Percentiles rank a stretch among this genome's conserved stretches.
Evolutionary conservation across 805 yeast species (phyloP).

Genomic region (Yamadazyma endophytica): DNA sequence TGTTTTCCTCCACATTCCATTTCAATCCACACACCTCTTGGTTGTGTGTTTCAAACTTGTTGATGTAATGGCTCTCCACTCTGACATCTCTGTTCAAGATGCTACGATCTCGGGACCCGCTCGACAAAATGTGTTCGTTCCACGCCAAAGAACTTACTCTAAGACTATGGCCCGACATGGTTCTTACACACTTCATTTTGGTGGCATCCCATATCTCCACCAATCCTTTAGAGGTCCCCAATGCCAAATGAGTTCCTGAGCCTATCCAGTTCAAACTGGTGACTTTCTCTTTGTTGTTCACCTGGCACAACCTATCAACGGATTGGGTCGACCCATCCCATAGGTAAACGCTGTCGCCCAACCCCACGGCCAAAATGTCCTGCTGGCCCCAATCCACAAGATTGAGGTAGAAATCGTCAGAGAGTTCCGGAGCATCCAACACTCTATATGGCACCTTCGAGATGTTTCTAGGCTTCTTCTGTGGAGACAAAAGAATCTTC

Average conservation of each 20-base stretch:
- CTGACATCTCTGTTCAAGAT: conserved; percentile 91
- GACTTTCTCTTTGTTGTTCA: conserved; percentile 59
- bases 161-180: conserved; percentile 86
- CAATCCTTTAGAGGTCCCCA: conserved; percentile 81
- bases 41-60: conserved; percentile 67
- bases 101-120: conserved; percentile 83
- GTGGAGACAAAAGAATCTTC: conserved; percentile 72
- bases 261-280: conserved; percentile 93
- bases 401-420: conserved; percentile 90
- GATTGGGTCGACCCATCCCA: conserved; percentile 88
- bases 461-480: conserved; percentile 71
- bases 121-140: conserved; percentile 84
- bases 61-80: conserved; percentile 74
- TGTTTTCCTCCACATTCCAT: conserved; percentile 91
- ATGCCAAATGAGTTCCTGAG: conserved; percentile 89
- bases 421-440: conserved; percentile 91
- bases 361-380: conserved; percentile 84
- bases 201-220: conserved; percentile 96
- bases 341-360: conserved; percentile 81
- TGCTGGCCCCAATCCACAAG: conserved; percentile 94
- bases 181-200: conserved; percentile 73
- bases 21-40: conserved; percentile 96
- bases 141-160: conserved; percentile 88
- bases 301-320: conserved; percentile 75
- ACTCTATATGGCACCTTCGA: conserved; percentile 89